Evolutionary conservation across 495 filamentous ascomycete genomes (phyloP).

Genomic region (Tuber magnatum): DNA sequence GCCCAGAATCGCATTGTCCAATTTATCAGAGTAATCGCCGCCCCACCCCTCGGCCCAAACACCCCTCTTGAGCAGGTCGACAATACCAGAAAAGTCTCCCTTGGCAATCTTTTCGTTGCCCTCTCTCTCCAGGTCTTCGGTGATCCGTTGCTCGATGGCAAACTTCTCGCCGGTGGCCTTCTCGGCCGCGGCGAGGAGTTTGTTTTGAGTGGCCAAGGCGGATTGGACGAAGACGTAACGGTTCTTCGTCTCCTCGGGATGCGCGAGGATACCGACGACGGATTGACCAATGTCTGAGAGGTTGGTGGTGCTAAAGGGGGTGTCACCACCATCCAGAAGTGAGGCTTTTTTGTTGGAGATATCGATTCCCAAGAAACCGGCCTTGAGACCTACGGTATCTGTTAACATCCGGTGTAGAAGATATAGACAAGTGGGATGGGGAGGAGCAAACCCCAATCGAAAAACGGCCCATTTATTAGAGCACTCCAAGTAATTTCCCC

Average conservation of each 20-base stretch:
- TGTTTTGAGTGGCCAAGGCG: slow-evolving; percentile 50
- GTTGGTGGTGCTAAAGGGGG: slow-evolving; percentile 47
- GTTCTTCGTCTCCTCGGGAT: slow-evolving; percentile 53
- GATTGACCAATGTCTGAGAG: slow-evolving; percentile 48
- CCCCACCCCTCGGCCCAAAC: slow-evolving; percentile 48
- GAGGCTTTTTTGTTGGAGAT: slow-evolving; percentile 45
- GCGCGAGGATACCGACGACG: slow-evolving; percentile 47
- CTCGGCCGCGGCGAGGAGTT: slow-evolving; percentile 49
- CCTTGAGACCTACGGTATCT: slow-evolving; percentile 41
- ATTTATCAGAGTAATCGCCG: slow-evolving; percentile 37
- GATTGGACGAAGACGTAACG: slow-evolving; percentile 48
- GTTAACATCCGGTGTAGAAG: neutral
- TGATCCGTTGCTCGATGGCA: slow-evolving; percentile 34
- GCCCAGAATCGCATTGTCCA: slow-evolving; percentile 45
- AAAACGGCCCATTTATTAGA: slow-evolving; percentile 49
- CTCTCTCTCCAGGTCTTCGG: slow-evolving; percentile 45
- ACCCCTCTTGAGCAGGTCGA: slow-evolving; percentile 39
- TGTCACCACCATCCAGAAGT: slow-evolving; percentile 52
- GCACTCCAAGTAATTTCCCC: slow-evolving; percentile 49
- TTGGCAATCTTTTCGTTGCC: slow-evolving; percentile 46
- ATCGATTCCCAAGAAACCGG: slow-evolving; percentile 43
- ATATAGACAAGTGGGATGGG: neutral
- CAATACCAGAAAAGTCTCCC: slow-evolving; percentile 45
- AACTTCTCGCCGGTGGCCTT: slow-evolving; percentile 45
- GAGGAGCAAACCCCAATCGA: slow-evolving; percentile 45